phyloP scores from a whole-genome alignment of 306 rosid species.

The Leucaena leucocephala region DNA sequence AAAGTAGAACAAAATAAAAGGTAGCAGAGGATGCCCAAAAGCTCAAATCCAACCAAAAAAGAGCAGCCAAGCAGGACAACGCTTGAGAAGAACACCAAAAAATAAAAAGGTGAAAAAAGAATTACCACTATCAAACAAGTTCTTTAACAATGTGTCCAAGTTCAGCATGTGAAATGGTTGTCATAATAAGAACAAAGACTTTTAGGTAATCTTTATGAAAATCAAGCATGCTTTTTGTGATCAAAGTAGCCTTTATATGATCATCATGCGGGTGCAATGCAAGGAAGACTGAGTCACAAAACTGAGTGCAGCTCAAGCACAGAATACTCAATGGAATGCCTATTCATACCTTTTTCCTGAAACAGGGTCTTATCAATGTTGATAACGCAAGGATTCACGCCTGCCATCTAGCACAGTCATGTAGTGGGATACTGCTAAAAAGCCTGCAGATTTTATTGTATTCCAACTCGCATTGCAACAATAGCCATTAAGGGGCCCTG shows the following conservation, averaged over 20 bases:
- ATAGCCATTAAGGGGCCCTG: conserved; percentile 40
- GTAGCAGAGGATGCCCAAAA: neutral
- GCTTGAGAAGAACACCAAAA: neutral
- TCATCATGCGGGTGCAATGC: conserved; percentile 16
- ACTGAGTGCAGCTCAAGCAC: conserved; percentile 36
- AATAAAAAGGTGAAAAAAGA: conserved; percentile 13
- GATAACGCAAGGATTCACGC: conserved; percentile 34
- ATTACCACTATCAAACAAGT: conserved; percentile 43
- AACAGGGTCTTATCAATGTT: conserved; percentile 39
- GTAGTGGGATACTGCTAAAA: conserved; percentile 49
- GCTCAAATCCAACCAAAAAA: conserved; percentile 31
- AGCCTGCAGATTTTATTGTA: conserved; percentile 51
- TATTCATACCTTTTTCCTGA: conserved; percentile 27
- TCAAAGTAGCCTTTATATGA: conserved; percentile 17
- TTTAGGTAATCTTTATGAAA: conserved; percentile 32
- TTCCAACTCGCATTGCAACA: conserved; percentile 45
- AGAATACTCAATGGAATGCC: conserved; percentile 33
- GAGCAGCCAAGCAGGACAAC: conserved; percentile 29
- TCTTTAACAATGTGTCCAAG: conserved; percentile 34
- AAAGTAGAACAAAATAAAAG: neutral
- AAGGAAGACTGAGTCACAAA: conserved; percentile 23
- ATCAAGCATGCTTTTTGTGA: conserved; percentile 8
- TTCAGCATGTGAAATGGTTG: conserved; percentile 56
- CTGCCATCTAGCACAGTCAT: conserved; percentile 39
- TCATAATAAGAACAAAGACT: conserved; percentile 62